Evolutionary conservation across 176 grass and related monocot species (phyloP).

Genomic region (Bolboschoenus planiculmis): DNA sequence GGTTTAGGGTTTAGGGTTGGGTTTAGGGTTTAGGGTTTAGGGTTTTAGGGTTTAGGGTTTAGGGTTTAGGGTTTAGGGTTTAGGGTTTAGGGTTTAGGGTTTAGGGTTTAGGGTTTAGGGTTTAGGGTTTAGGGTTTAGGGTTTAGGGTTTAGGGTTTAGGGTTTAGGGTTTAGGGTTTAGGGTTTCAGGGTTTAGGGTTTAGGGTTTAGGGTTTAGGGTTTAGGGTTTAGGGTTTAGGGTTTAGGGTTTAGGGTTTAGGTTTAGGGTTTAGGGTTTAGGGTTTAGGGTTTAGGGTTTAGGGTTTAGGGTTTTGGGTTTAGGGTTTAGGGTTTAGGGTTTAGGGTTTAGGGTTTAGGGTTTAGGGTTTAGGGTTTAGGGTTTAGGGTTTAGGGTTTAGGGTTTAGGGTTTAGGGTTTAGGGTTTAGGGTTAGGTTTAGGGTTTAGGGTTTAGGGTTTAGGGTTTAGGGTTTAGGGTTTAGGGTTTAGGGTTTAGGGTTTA

Average conservation of each 20-base stretch:
- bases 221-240: background rate
- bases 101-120: no score
- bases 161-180: no score
- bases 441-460: no score
- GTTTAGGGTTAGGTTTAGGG: background rate
- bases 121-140: no score
- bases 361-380: conserved; percentile 30
- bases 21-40: conserved; percentile 34
- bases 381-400: conserved; percentile 28
- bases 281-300: background rate
- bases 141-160: no score
- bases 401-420: conserved; percentile 27
- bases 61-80: conserved; percentile 29
- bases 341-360: conserved; percentile 6
- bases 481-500: background rate
- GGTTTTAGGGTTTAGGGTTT: conserved; percentile 30
- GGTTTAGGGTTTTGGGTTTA: background rate
- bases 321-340: conserved; percentile 6
- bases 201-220: background rate
- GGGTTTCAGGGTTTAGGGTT: no score
- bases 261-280: background rate
- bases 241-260: background rate
- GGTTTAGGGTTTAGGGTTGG: conserved; percentile 27
- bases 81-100: conserved; percentile 26
- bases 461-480: background rate